These are phyloP conservation scores for Aspergillus brunneoviolaceus DNA, from an alignment of 2,329 filamentous ascomycete genomes.

Conservation along the genomic window DNA sequence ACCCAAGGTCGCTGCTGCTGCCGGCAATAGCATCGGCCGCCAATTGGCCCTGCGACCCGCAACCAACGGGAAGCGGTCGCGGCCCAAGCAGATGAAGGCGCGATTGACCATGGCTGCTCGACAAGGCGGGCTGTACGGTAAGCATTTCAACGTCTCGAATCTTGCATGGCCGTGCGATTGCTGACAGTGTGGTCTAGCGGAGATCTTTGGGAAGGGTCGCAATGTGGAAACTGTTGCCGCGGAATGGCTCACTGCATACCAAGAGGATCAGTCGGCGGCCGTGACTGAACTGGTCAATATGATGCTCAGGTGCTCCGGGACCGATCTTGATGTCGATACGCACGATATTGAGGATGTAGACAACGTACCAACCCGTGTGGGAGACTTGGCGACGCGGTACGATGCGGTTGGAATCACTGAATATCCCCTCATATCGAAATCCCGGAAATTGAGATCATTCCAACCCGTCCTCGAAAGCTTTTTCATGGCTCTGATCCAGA, in stretches of 20 bases:
- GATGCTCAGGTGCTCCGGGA: constrained; percentile 69
- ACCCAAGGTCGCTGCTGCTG: constrained; percentile 47
- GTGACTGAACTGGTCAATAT: constrained; percentile 63
- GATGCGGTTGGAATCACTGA: constrained; percentile 81
- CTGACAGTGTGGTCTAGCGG: constrained; percentile 45
- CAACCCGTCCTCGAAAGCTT: constrained; percentile 75
- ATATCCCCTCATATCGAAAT: constrained; percentile 84
- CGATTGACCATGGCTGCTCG: constrained; percentile 54
- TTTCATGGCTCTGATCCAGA: constrained; percentile 71
- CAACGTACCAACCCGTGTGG: constrained; percentile 73
- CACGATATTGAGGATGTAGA: constrained; percentile 90
- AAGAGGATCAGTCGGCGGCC: constrained; percentile 54
- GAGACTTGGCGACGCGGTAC: constrained; percentile 84
- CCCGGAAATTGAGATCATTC: constrained; percentile 74
- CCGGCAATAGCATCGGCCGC: constrained; percentile 46
- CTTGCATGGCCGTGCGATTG: constrained; percentile 4
- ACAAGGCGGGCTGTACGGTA: constrained; percentile 59
- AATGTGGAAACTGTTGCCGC: constrained; percentile 57
- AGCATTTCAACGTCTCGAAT: constrained; percentile 17
- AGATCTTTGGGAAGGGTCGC: constrained; percentile 59
- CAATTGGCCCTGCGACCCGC: constrained; percentile 58
- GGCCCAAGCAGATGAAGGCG: constrained; percentile 51
- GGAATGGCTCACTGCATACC: constrained; percentile 58
- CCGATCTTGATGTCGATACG: constrained; percentile 71
- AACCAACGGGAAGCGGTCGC: constrained; percentile 46